Base-by-base conservation (phyloP, 345 rosid species). In the Citrus cavaleriei region DNA sequence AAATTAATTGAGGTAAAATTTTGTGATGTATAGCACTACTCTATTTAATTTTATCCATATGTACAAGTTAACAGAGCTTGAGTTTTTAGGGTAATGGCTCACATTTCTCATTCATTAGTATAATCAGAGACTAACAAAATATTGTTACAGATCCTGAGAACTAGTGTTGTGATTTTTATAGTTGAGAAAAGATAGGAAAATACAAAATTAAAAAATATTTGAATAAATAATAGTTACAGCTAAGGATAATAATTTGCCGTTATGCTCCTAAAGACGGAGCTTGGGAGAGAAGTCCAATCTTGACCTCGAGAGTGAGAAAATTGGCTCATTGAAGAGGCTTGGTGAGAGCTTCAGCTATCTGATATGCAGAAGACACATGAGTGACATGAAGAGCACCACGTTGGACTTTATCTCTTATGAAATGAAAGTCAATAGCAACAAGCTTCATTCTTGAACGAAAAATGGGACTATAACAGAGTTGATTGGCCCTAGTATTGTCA, bases 1-100 rank as follows among this genome's bases (percentile, higher is more conserved):
- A 40, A 3, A 10, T 10, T 7, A 40, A 7, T 10, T 40, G 14
- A 40, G 49, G 2, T 10, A 0, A 40, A 40, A 40, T 40, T 40
- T 40, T 40, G 0, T 0, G 4, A 40, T 40, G 4, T 2, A 2
- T 40, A 40, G 0, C 1, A 10, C 13, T 40, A 2, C 2, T 10
- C 4, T 40, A 0, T 40, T 40, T 40, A 40, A 40, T 40, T 40
- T 40, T 40, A 40, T 40, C 13, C 10, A 10, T 2, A 40, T 12
- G 51, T 42, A 10, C 16, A 3, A 40, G 0, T 10, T 40, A 40
- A 2, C 13, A 40, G 2, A 40, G 13, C 46, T 2, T 40, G 13
- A 40, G 3, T 10, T 40, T 40, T 40, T 40, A 40, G 4, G 0
- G 13, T 40, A 40, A 10, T 40, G 14, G 0, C 49, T 40, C 14